These are phyloP conservation scores for Salinomyces thailandicus DNA, from an alignment of 2,329 filamentous ascomycete species.

Conservation along the genomic window DNA sequence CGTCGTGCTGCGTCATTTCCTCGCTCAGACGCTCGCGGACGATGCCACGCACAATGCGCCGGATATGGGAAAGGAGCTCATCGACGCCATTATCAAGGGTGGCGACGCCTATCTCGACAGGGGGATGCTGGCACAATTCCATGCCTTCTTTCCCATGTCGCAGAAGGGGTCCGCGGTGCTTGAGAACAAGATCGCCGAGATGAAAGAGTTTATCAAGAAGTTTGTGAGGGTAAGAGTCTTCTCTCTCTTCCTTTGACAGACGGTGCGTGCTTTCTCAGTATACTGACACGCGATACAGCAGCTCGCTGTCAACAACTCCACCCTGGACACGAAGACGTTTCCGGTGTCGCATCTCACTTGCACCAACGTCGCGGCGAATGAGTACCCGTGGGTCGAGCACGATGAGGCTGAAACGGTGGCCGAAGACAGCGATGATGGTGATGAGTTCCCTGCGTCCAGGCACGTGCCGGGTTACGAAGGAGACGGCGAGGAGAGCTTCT, in stretches of 20 bases:
- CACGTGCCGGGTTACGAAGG: neutral
- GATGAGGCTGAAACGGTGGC: neutral
- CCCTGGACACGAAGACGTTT: slow-evolving; percentile 29
- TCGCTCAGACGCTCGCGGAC: slow-evolving; percentile 31
- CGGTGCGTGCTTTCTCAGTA: too few relatives aligned
- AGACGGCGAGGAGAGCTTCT: neutral
- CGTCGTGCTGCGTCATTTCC: slow-evolving; percentile 38
- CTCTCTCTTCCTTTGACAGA: neutral
- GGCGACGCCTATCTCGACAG: slow-evolving; percentile 36
- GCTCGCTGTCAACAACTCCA: slow-evolving; percentile 27
- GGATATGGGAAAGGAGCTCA: slow-evolving; percentile 40
- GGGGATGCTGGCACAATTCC: slow-evolving; percentile 29
- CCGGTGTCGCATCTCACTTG: slow-evolving; percentile 37
- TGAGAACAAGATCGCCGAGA: slow-evolving; percentile 30
- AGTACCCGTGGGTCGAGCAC: slow-evolving; percentile 31
- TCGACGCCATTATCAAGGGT: slow-evolving; percentile 30
- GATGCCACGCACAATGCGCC: slow-evolving; percentile 28
- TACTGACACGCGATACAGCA: neutral
- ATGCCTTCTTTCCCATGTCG: slow-evolving; percentile 34
- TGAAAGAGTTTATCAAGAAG: slow-evolving; percentile 35
- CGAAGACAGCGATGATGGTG: neutral
- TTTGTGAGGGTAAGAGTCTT: slow-evolving; percentile 21
- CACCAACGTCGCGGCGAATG: slow-evolving; percentile 28
- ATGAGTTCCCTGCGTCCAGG: neutral
- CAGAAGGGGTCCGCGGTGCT: slow-evolving; percentile 34